phyloP scores from a whole-genome alignment of 176 grass and related monocot genomes.

The Tillandsia leiboldiana region DNA sequence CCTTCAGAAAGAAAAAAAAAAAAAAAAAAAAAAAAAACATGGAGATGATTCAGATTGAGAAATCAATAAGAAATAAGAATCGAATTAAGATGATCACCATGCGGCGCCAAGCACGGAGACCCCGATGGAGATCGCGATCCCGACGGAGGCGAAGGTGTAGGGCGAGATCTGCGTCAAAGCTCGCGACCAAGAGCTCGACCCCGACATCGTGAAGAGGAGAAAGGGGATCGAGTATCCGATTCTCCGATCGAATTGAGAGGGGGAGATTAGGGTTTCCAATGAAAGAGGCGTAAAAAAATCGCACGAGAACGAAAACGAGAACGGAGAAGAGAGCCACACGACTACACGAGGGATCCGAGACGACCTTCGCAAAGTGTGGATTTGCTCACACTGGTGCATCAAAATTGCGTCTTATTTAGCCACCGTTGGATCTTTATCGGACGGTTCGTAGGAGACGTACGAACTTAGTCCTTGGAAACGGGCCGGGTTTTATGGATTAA shows the following conservation, averaged over 20 bases:
- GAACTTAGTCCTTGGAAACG: not conserved
- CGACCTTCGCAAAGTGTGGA: not conserved
- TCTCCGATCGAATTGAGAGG: not conserved
- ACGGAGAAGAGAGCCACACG: not conserved
- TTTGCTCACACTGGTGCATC: not conserved
- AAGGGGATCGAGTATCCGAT: not conserved
- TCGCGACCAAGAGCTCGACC: constrained; percentile 63
- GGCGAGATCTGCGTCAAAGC: constrained; percentile 88
- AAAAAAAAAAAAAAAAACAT: not conserved
- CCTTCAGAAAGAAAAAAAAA: constrained; percentile 25
- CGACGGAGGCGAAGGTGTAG: constrained; percentile 89
- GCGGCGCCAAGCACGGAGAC: constrained; percentile 95
- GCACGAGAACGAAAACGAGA: no score
- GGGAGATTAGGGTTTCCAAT: not conserved
- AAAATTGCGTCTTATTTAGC: not conserved
- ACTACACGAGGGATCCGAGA: not conserved
- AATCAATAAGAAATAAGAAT: not conserved
- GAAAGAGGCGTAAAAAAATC: not conserved
- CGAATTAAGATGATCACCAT: constrained; percentile 32
- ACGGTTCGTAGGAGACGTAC: not conserved
- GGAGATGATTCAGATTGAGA: not conserved
- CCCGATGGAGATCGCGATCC: constrained; percentile 97
- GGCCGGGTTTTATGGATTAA: no score
- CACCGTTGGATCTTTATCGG: constrained; percentile 2
- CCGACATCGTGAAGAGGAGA: constrained; percentile 34